phyloP scores from a whole-genome alignment of 768 basidiomycete species.

The Austroboletus festivus region DNA sequence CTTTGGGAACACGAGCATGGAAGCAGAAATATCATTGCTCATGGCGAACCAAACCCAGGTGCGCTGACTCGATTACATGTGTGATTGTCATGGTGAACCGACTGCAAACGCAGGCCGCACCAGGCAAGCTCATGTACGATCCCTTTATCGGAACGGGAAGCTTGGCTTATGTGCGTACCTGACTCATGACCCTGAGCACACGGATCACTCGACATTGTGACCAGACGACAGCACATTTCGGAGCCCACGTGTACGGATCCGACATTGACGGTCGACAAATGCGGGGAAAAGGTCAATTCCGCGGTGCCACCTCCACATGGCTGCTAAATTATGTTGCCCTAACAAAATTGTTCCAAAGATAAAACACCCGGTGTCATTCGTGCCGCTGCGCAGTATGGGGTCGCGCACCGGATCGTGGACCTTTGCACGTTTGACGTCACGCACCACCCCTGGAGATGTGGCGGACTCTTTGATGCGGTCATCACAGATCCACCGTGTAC shows the following conservation, averaged over 20 bases:
- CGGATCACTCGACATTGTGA: not conserved
- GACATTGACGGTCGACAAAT: slow-evolving; percentile 98
- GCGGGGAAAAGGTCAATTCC: slow-evolving; percentile 74
- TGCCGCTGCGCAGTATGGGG: slow-evolving; percentile 82
- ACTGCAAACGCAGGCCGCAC: slow-evolving; percentile 57
- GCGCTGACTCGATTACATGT: no score
- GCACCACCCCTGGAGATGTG: slow-evolving; percentile 82
- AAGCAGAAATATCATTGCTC: slow-evolving; percentile 88
- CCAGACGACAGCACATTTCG: slow-evolving; percentile 85
- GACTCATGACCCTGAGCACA: not conserved
- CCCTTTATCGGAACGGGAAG: slow-evolving; percentile 95
- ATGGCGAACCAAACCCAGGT: slow-evolving; percentile 97
- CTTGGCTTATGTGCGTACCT: slow-evolving; percentile 67
- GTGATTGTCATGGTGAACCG: not conserved
- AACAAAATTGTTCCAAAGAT: slow-evolving; percentile 27
- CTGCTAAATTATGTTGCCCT: no score
- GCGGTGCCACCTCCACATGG: not conserved
- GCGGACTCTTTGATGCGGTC: slow-evolving; percentile 90
- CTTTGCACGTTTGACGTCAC: slow-evolving; percentile 94
- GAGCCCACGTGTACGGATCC: slow-evolving; percentile 82
- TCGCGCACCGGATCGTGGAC: slow-evolving; percentile 71
- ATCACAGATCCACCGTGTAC: slow-evolving; percentile 92
- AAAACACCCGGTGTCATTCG: slow-evolving; percentile 68
- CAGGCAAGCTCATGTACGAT: slow-evolving; percentile 92
- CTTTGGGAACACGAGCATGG: slow-evolving; percentile 98